A percentile compares a stretch with the other conserved stretches of the same genome.
These are phyloP conservation scores for Suhomyces anneliseae DNA, from an alignment of 1,139 yeast genomes.

Conservation along the genomic window DNA sequence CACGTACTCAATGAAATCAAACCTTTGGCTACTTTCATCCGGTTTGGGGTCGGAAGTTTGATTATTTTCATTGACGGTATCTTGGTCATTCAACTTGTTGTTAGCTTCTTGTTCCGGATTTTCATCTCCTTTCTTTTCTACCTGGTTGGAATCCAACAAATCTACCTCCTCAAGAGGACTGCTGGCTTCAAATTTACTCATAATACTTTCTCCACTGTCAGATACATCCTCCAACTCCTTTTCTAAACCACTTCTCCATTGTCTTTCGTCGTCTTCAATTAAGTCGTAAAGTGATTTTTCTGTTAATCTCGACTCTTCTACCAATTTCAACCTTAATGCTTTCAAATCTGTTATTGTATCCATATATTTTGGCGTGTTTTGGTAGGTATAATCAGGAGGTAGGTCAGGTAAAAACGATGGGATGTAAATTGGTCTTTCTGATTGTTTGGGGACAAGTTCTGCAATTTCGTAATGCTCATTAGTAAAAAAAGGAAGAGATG, in stretches of 20 bases:
- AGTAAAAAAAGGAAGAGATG: constrained; percentile 41
- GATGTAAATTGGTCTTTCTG: constrained; percentile 51
- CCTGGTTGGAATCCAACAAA: neutral
- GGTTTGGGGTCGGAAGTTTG: neutral
- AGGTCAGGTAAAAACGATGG: constrained; percentile 80
- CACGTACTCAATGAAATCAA: constrained; percentile 61
- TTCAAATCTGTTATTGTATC: constrained; percentile 71
- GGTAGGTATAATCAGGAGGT: constrained; percentile 92
- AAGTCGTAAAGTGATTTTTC: constrained; percentile 72
- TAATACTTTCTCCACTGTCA: constrained; percentile 23
- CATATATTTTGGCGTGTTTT: constrained; percentile 67
- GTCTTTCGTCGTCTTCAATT: constrained; percentile 43
- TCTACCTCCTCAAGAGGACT: constrained; percentile 12
- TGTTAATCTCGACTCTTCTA: constrained; percentile 76
- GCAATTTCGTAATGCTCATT: constrained; percentile 53
- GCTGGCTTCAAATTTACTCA: constrained; percentile 21
- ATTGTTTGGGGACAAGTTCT: constrained; percentile 55
- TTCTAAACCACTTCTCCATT: constrained; percentile 34
- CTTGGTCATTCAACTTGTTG: neutral
- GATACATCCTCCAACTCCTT: constrained; percentile 17
- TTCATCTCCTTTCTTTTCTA: neutral
- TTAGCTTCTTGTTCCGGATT: neutral
- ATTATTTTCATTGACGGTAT: too few relatives aligned
- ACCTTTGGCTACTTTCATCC: constrained; percentile 17
- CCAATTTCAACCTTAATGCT: constrained; percentile 65